These are phyloP conservation scores for Fusarium paranaense DNA, from an alignment of 2,329 filamentous ascomycete genomes.

Conservation along the genomic window DNA sequence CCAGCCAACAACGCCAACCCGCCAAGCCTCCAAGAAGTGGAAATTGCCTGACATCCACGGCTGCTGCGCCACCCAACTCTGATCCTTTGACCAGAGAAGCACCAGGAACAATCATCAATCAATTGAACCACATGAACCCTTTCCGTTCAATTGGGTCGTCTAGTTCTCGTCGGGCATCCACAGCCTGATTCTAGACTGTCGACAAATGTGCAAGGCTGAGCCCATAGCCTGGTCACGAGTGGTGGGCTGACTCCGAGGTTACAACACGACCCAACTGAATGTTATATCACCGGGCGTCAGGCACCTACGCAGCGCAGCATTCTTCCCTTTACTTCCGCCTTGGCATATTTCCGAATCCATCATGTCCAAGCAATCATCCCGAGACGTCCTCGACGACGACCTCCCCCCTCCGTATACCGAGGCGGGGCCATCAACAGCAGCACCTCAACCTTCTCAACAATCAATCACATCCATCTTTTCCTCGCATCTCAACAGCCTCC, in stretches of 20 bases:
- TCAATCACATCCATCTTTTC: constrained; percentile 47
- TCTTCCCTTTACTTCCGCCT: constrained; percentile 1
- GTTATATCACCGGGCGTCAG: constrained; percentile 12
- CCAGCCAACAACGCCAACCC: neutral
- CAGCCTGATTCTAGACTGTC: neutral
- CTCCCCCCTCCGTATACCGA: constrained; percentile 42
- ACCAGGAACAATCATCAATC: constrained; percentile 16
- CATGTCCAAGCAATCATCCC: constrained; percentile 19
- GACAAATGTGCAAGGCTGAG: constrained; percentile 27
- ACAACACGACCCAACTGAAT: neutral
- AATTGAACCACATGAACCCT: constrained; percentile 10
- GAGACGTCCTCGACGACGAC: constrained; percentile 26
- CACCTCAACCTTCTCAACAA: neutral
- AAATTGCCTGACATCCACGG: constrained; percentile 17
- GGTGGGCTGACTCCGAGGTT: constrained; percentile 19
- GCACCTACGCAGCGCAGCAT: neutral
- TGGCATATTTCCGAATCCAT: constrained; percentile 2
- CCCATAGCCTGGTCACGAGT: neutral
- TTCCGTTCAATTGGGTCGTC: neutral
- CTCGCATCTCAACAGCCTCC: constrained; percentile 52
- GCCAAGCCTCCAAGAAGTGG: constrained; percentile 17
- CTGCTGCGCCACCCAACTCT: constrained; percentile 22
- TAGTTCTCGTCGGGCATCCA: constrained; percentile 1
- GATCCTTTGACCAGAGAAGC: neutral
- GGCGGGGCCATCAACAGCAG: constrained; percentile 25